Evolutionary conservation across 768 basidiomycete genomes (phyloP).

Genomic region (Kondoa subrosea): DNA sequence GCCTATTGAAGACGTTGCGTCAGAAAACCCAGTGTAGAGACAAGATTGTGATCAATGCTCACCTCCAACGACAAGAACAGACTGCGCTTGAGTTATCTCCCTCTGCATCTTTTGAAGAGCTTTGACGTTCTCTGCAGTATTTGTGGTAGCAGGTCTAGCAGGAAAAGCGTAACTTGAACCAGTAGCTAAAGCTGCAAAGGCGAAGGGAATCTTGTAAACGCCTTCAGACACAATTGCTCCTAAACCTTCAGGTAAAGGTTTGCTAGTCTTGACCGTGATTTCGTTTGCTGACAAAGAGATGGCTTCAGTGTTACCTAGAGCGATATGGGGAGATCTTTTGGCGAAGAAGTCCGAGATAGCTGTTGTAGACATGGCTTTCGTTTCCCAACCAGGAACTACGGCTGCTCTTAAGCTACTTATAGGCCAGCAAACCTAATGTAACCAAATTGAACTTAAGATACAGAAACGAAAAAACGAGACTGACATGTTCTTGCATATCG

Average conservation of each 20-base stretch:
- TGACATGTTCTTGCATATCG: no score
- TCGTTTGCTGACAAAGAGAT: constrained; percentile 3
- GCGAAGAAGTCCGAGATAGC: constrained; percentile 8
- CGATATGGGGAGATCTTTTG: not conserved
- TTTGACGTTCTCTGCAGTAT: constrained; percentile 8
- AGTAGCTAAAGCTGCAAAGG: constrained; percentile 20
- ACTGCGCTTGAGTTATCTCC: constrained; percentile 2
- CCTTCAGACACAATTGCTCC: constrained; percentile 16
- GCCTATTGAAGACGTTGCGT: not conserved
- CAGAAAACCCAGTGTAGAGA: not conserved
- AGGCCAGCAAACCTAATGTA: not conserved
- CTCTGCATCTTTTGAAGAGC: constrained; percentile 11
- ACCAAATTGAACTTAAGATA: no score
- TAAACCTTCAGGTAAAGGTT: not conserved
- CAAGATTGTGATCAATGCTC: no score
- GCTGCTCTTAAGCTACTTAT: not conserved
- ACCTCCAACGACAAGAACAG: constrained; percentile 19
- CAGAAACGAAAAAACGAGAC: no score
- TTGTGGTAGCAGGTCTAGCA: constrained; percentile 10
- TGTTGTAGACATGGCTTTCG: constrained; percentile 12
- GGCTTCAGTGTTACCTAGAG: constrained; percentile 11
- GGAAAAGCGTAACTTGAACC: constrained; percentile 21
- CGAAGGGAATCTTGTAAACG: constrained; percentile 19
- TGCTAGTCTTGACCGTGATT: constrained; percentile 15
- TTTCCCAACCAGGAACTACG: constrained; percentile 16